phyloP scores from a whole-genome alignment of 441 rosid genomes.

The Pelargonium fulgidum region DNA sequence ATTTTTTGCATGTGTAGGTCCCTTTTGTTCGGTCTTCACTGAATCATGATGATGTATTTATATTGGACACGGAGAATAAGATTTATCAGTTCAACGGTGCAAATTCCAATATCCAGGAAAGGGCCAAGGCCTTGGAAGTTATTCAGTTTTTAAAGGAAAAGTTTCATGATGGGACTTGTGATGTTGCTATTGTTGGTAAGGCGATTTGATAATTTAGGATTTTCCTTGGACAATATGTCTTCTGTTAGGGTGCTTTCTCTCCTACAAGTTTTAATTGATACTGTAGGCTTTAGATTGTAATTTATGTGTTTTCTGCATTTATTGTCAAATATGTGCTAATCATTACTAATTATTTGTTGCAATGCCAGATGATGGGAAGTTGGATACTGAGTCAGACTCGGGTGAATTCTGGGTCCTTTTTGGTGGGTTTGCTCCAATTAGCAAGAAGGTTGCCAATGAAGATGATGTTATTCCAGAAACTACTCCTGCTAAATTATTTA shows the following conservation, averaged over 20 bases:
- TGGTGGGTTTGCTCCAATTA: constrained; percentile 99
- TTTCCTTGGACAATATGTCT: not conserved
- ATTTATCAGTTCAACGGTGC: constrained; percentile 97
- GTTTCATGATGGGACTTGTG: constrained; percentile 81
- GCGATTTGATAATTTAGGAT: constrained; percentile 13
- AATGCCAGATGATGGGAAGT: constrained; percentile 82
- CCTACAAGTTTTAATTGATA: not conserved
- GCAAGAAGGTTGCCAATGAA: constrained; percentile 71
- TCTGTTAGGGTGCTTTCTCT: not conserved
- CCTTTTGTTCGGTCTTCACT: constrained; percentile 75
- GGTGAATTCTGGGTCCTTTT: constrained; percentile 99
- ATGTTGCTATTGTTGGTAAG: constrained; percentile 98
- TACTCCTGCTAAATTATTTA: constrained; percentile 66
- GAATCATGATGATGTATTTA: constrained; percentile 70
- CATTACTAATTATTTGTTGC: constrained; percentile 14
- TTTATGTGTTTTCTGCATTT: not conserved
- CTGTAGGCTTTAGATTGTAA: constrained; percentile 3
- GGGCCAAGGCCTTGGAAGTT: constrained; percentile 98
- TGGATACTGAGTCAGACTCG: constrained; percentile 95
- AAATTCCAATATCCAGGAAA: constrained; percentile 94
- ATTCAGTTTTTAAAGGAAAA: constrained; percentile 91
- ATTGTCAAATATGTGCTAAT: constrained; percentile 16
- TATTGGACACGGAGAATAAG: constrained; percentile 73
- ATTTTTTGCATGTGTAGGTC: no score
- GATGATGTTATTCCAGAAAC: constrained; percentile 67